These are phyloP conservation scores for Starmerella kuoi DNA, from an alignment of 805 yeast species.

Conservation along the genomic window DNA sequence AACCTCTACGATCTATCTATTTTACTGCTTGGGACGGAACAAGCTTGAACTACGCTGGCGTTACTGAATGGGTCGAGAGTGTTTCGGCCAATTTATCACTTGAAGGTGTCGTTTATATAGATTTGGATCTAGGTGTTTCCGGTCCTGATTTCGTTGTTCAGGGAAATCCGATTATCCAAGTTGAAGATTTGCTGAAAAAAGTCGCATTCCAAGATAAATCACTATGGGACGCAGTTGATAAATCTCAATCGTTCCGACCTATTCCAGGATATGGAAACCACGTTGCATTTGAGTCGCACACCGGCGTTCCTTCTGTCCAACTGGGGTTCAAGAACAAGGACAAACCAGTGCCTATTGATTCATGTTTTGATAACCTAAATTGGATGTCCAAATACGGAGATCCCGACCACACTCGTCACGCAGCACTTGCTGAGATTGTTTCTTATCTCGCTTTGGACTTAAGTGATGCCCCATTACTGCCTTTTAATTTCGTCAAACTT, in stretches of 20 bases:
- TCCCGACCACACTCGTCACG: slow-evolving; percentile 43
- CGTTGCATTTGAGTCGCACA: slow-evolving; percentile 49
- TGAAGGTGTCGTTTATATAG: slow-evolving; percentile 60
- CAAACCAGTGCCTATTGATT: slow-evolving; percentile 36
- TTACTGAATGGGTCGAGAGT: slow-evolving; percentile 62
- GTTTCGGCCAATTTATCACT: slow-evolving; percentile 41
- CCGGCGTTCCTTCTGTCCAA: slow-evolving; percentile 61
- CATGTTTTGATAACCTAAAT: slow-evolving; percentile 56
- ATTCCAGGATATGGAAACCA: slow-evolving; percentile 40
- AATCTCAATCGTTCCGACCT: slow-evolving; percentile 7
- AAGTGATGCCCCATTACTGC: slow-evolving; percentile 68
- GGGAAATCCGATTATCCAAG: slow-evolving; percentile 45
- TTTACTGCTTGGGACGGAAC: slow-evolving; percentile 78
- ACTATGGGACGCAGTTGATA: slow-evolving; percentile 10
- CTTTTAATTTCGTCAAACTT: slow-evolving; percentile 44
- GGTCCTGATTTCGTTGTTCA: slow-evolving; percentile 42
- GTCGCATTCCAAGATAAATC: slow-evolving; percentile 26
- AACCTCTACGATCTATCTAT: slow-evolving; percentile 67
- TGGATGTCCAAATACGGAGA: slow-evolving; percentile 44
- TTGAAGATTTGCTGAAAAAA: slow-evolving; percentile 38
- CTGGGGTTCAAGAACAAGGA: slow-evolving; percentile 37
- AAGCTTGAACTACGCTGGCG: slow-evolving; percentile 70
- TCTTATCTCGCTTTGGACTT: slow-evolving; percentile 43
- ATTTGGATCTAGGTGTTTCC: slow-evolving; percentile 48
- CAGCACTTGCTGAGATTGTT: slow-evolving; percentile 43